phyloP scores from a whole-genome alignment of 179 eudicot genomes.

The Silene noctiflora region DNA sequence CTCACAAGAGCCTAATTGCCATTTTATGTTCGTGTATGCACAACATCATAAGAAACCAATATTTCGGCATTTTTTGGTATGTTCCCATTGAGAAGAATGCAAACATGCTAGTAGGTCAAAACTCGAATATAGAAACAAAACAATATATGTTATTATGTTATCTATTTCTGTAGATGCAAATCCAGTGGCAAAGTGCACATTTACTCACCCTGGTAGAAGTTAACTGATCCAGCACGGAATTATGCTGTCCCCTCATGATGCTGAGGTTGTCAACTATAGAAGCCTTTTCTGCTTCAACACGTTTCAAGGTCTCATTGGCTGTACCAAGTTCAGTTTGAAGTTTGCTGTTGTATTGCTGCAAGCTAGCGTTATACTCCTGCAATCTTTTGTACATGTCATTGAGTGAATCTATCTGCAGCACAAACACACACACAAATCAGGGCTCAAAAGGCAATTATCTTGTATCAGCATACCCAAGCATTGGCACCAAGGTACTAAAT shows the following conservation, averaged over 20 bases:
- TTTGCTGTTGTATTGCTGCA: constrained; percentile 90
- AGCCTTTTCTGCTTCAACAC: constrained; percentile 77
- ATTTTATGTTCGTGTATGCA: too few species aligned
- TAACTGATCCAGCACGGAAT: constrained; percentile 73
- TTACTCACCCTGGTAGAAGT: constrained; percentile 56
- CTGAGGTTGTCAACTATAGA: constrained; percentile 73
- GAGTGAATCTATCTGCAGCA: constrained; percentile 66
- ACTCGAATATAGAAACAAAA: neutral
- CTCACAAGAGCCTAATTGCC: neutral
- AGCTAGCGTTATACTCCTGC: constrained; percentile 88
- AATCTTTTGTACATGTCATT: constrained; percentile 87
- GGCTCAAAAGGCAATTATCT: constrained; percentile 12
- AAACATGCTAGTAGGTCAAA: too few species aligned
- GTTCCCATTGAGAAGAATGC: neutral
- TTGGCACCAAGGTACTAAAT: neutral
- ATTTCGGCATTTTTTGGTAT: neutral
- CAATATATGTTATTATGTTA: neutral
- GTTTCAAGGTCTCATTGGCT: constrained; percentile 77
- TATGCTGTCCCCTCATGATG: constrained; percentile 65
- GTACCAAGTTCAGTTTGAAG: constrained; percentile 88
- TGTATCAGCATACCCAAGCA: neutral
- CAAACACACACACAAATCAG: constrained; percentile 16
- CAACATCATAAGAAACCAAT: neutral
- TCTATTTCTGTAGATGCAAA: neutral
- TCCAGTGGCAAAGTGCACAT: neutral